Evolutionary conservation across 305 asterid genomes (phyloP).

Genomic region (Fraxinus paxiana): DNA sequence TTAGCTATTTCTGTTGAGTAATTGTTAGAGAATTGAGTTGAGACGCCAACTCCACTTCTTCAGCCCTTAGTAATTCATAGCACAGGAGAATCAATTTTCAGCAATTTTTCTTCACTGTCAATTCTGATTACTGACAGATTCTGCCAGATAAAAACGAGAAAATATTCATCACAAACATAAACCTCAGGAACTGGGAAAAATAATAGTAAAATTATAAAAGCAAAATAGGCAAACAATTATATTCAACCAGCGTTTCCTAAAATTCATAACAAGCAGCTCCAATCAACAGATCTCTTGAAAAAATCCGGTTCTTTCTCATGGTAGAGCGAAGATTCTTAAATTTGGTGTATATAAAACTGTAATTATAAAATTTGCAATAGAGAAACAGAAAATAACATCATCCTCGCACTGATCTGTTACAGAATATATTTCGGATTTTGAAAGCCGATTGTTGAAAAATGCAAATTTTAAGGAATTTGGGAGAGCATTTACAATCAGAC

Average conservation of each 20-base stretch:
- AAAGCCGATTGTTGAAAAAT: not conserved
- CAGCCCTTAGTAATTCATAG: not conserved
- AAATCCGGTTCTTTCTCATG: constrained; percentile 4
- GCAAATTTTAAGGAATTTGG: constrained; percentile 13
- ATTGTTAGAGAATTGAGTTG: not conserved
- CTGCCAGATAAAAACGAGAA: constrained; percentile 19
- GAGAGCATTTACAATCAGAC: constrained; percentile 12
- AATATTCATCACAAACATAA: constrained; percentile 3
- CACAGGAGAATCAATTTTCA: not conserved
- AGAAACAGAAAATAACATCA: not conserved
- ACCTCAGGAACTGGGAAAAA: not conserved
- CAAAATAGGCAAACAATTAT: constrained; percentile 4
- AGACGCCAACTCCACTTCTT: not conserved
- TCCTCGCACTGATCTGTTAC: constrained; percentile 6
- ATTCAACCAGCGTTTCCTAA: not conserved
- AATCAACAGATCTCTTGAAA: constrained; percentile 35
- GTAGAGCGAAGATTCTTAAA: constrained; percentile 9
- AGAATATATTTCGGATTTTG: not conserved
- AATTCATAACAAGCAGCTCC: constrained; percentile 15
- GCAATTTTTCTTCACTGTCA: constrained; percentile 18
- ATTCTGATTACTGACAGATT: constrained; percentile 27
- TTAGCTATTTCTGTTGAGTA: not conserved
- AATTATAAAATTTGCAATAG: not conserved
- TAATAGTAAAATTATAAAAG: not conserved
- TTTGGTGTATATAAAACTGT: constrained; percentile 4